These are phyloP conservation scores for Suillus alpinus DNA, from an alignment of 768 basidiomycete species.

Conservation along the genomic window DNA sequence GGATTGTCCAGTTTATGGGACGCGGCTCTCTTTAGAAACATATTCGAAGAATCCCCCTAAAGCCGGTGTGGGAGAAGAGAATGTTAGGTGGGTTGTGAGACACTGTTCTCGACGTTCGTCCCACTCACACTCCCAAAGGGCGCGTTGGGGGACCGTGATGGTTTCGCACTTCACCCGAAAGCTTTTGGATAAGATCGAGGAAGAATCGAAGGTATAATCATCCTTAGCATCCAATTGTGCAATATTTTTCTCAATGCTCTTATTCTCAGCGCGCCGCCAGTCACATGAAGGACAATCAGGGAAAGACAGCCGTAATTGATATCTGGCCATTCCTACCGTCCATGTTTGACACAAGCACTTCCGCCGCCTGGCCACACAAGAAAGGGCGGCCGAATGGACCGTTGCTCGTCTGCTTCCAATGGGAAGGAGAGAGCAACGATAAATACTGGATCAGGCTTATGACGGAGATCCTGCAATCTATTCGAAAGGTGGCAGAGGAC, in stretches of 20 bases:
- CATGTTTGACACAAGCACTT: constrained; percentile 13
- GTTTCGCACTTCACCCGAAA: constrained; percentile 12
- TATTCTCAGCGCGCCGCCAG: constrained; percentile 6
- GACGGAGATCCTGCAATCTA: background rate
- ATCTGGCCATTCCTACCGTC: constrained; percentile 15
- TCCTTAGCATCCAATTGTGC: background rate
- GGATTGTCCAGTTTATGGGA: background rate
- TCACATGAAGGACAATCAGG: background rate
- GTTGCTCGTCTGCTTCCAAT: constrained; percentile 11
- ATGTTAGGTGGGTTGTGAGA: background rate
- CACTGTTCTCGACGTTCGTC: background rate
- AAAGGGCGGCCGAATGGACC: constrained; percentile 10
- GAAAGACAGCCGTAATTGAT: constrained; percentile 7
- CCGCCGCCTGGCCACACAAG: constrained; percentile 16
- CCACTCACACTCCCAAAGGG: background rate
- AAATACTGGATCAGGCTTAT: constrained; percentile 8
- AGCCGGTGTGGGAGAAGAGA: background rate
- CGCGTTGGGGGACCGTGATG: constrained; percentile 16
- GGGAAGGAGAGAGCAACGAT: constrained; percentile 15
- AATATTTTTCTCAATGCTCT: background rate
- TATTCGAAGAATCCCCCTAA: background rate
- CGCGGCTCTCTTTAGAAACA: background rate
- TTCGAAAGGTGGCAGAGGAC: background rate
- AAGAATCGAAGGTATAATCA: background rate
- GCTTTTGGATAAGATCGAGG: constrained; percentile 7